These are phyloP conservation scores for Pseudogymnoascus sp. DNA, from an alignment of 2,329 filamentous ascomycete genomes.

Conservation along the genomic window DNA sequence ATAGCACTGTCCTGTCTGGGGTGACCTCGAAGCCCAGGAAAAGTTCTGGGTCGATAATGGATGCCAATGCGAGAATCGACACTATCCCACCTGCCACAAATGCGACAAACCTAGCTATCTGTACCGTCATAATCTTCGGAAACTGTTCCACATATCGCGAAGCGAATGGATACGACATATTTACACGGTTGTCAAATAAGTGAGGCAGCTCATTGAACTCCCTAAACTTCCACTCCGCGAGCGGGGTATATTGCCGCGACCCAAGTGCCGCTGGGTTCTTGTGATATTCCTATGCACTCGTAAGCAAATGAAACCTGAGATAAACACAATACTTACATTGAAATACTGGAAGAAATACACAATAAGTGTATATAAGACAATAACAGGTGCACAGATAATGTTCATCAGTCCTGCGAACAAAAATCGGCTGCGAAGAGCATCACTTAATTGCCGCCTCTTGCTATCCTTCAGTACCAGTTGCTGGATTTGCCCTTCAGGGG, in stretches of 20 bases:
- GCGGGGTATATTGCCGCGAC: constrained; percentile 83
- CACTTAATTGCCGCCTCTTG: constrained; percentile 70
- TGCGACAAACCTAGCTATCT: constrained; percentile 73
- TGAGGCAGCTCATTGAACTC: constrained; percentile 97
- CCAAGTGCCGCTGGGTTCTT: constrained; percentile 83
- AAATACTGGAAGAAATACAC: constrained; percentile 95
- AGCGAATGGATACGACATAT: constrained; percentile 93
- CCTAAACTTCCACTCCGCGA: constrained; percentile 96
- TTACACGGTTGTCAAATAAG: constrained; percentile 79
- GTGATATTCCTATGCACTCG: constrained; percentile 69
- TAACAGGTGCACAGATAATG: constrained; percentile 76
- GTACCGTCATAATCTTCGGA: constrained; percentile 87
- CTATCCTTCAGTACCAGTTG: constrained; percentile 80
- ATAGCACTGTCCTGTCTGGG: constrained; percentile 77
- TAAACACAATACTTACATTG: constrained; percentile 51
- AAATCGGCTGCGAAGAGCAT: constrained; percentile 70
- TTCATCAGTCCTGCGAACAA: constrained; percentile 80
- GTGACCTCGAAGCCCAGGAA: constrained; percentile 92
- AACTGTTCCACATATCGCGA: constrained; percentile 93
- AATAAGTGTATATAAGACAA: constrained; percentile 78
- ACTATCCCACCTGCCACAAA: constrained; percentile 83
- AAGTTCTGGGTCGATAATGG: constrained; percentile 81
- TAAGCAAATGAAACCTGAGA: background rate
- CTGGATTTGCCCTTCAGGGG: constrained; percentile 78
- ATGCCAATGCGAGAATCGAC: constrained; percentile 75